A percentile compares a stretch with the other conserved stretches of the same genome.
phyloP scores from a whole-genome alignment of 2,329 filamentous ascomycete species.

The Ascochyta rabiei region DNA sequence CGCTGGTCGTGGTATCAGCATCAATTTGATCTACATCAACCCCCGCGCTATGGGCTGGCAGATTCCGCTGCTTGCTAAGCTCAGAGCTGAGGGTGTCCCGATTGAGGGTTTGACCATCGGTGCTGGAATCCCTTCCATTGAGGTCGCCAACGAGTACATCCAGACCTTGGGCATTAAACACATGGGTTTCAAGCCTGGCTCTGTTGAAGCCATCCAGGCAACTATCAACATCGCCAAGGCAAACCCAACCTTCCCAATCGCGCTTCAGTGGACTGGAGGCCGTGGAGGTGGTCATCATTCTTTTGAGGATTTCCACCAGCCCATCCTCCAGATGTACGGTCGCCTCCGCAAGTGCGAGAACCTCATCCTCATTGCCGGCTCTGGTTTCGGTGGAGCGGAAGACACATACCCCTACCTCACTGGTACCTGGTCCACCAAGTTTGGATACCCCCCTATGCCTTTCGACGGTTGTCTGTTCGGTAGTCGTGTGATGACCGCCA shows the following conservation, averaged over 20 bases:
- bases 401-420: conserved; percentile 57
- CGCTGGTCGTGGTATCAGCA: conserved; percentile 57
- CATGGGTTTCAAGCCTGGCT: conserved; percentile 58
- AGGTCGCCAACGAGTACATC: conserved; percentile 57
- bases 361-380: conserved; percentile 55
- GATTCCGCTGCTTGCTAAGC: conserved; percentile 56
- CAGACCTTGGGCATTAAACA: conserved; percentile 63
- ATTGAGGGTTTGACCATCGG: conserved; percentile 57
- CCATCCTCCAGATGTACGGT: conserved; percentile 55
- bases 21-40: conserved; percentile 62
- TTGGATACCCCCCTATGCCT: conserved; percentile 55
- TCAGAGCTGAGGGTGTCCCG: conserved; percentile 54
- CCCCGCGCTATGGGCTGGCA: conserved; percentile 61
- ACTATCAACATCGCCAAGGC: conserved; percentile 56
- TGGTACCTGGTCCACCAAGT: conserved; percentile 52
- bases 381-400: conserved; percentile 55
- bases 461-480: conserved; percentile 56
- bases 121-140: conserved; percentile 56
- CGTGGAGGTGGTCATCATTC: conserved; percentile 58
- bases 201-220: conserved; percentile 52
- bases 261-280: conserved; percentile 58
- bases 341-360: conserved; percentile 54
- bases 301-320: conserved; percentile 58
- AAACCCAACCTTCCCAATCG: conserved; percentile 53
- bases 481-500: conserved; percentile 56